phyloP scores from a whole-genome alignment of 495 filamentous ascomycete species.

The Penicillium parvum region DNA sequence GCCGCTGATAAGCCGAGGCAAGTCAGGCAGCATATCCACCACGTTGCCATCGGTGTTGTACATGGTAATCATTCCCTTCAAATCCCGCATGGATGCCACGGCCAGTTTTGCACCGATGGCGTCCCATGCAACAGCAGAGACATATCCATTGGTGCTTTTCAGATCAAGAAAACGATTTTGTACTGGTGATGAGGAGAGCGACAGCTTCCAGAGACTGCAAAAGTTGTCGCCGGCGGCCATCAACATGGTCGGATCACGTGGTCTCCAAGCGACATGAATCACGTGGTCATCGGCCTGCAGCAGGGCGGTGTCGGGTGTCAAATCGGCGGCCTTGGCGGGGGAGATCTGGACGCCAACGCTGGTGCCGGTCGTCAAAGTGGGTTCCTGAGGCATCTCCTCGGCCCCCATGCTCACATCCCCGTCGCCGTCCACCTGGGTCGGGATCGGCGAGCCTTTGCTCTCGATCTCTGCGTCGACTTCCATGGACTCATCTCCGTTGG shows the following conservation, averaged over 20 bases:
- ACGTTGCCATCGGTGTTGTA: constrained; percentile 59
- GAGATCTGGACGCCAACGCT: constrained; percentile 65
- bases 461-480: constrained; percentile 37
- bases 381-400: constrained; percentile 48
- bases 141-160: constrained; percentile 33
- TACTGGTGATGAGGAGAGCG: constrained; percentile 32
- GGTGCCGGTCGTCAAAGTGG: constrained; percentile 57
- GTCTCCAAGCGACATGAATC: constrained; percentile 73
- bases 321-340: constrained; percentile 55
- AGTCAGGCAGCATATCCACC: constrained; percentile 45
- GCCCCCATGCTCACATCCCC: constrained; percentile 44
- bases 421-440: constrained; percentile 33
- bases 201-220: constrained; percentile 74
- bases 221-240: constrained; percentile 73
- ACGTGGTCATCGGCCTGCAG: constrained; percentile 61
- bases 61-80: constrained; percentile 61
- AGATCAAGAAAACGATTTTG: constrained; percentile 38
- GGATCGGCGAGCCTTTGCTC: constrained; percentile 18
- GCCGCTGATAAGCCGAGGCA: constrained; percentile 42
- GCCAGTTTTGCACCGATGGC: constrained; percentile 61
- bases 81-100: constrained; percentile 60
- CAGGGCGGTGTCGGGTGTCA: constrained; percentile 62
- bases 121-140: constrained; percentile 67
- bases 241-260: constrained; percentile 66
- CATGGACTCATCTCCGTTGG: constrained; percentile 57